A percentile compares a stretch with the other conserved stretches of the same genome.
Conservation (phyloP, 257 asterid genomes). For the Solanum sejunctum region DNA sequence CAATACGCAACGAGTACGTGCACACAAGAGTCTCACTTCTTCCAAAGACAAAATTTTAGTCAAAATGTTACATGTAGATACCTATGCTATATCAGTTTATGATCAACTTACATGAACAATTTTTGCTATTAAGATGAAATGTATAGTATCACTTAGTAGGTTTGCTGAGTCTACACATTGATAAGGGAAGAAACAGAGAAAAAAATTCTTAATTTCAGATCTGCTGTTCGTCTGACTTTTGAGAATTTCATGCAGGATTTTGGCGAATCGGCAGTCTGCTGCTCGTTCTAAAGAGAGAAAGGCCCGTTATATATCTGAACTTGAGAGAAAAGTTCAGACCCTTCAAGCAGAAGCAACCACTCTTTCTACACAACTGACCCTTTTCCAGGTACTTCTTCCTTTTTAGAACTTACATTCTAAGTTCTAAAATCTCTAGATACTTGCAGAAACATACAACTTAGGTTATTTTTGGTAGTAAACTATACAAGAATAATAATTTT, state of each 20-base stretch:
- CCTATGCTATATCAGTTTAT: background rate
- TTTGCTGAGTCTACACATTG: background rate
- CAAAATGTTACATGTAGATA: background rate
- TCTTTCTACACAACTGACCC: conserved; percentile 70
- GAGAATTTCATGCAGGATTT: conserved; percentile 37
- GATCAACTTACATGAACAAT: background rate
- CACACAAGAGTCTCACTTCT: background rate
- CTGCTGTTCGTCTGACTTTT: background rate
- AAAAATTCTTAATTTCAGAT: background rate
- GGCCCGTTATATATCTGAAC: conserved; percentile 71
- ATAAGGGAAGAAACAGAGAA: background rate
- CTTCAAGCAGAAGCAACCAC: conserved; percentile 91
- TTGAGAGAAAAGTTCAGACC: conserved; percentile 94
- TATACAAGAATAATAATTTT: background rate
- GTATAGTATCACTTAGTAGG: background rate
- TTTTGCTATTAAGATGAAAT: background rate
- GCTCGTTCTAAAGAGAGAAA: conserved; percentile 91
- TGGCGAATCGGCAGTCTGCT: conserved; percentile 94
- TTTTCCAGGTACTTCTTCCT: conserved; percentile 46
- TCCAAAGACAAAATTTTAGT: background rate
- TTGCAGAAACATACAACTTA: background rate
- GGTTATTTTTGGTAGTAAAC: background rate
- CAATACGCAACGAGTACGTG: background rate
- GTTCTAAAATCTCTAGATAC: background rate
- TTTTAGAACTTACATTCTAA: background rate